phyloP scores from a whole-genome alignment of 2,329 filamentous ascomycete species.

The Venturia nashicola region DNA sequence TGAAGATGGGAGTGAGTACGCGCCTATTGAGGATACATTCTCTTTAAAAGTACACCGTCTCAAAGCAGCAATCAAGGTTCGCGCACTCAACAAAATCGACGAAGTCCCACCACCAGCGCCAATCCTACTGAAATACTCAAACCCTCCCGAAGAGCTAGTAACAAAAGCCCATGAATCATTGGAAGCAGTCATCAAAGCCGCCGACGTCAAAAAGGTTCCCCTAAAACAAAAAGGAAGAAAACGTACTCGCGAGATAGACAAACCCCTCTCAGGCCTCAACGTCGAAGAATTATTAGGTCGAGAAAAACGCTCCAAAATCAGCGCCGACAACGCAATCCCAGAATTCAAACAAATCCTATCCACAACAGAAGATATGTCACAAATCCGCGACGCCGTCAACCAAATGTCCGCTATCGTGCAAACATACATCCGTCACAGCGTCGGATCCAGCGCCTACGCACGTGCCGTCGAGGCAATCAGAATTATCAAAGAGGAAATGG shows the following conservation, averaged over 20 bases:
- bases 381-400: slow-evolving; percentile 54
- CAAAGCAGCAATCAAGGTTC: slow-evolving; percentile 70
- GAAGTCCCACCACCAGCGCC: slow-evolving; percentile 50
- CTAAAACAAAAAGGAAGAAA: slow-evolving; percentile 66
- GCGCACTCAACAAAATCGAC: slow-evolving; percentile 61
- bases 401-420: slow-evolving; percentile 66
- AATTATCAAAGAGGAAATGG: slow-evolving; percentile 66
- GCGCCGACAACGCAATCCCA: slow-evolving; percentile 66
- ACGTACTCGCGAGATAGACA: slow-evolving; percentile 52
- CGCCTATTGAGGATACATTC: slow-evolving; percentile 68
- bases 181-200: slow-evolving; percentile 51
- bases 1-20: slow-evolving; percentile 64
- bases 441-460: slow-evolving; percentile 64
- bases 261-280: slow-evolving; percentile 82
- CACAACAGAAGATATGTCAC: slow-evolving; percentile 44
- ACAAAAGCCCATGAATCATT: slow-evolving; percentile 45
- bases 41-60: slow-evolving; percentile 81
- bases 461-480: slow-evolving; percentile 64
- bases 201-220: slow-evolving; percentile 83
- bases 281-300: slow-evolving; percentile 60
- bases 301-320: slow-evolving; percentile 43
- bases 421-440: slow-evolving; percentile 55
- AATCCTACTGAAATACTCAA: slow-evolving; percentile 59
- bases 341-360: slow-evolving; percentile 76
- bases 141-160: slow-evolving; percentile 56